Base-by-base conservation (phyloP, 1,139 yeast genomes). In the Geotrichum histeridarum region DNA sequence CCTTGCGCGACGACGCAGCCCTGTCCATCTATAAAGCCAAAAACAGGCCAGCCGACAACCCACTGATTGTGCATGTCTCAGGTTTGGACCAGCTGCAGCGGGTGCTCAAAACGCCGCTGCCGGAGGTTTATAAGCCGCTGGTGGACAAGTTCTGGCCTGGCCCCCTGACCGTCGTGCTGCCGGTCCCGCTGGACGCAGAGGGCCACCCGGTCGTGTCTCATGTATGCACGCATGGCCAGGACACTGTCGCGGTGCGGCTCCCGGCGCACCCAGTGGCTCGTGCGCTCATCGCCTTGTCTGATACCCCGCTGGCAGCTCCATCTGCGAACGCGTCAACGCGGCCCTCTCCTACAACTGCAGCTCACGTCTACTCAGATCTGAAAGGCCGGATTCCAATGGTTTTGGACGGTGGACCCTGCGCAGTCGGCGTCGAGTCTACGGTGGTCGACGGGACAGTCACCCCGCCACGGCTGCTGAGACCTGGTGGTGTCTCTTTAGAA, bases 311-410 rank as follows among this genome's bases (percentile, higher is more conserved):
- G 44, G 99, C 99, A 0, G 99, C 99, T 0, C 99, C 99, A 0
- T 87, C 96, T 1, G 99, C 99, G 7, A 93, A 93, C 70, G 94
- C 97, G 2, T 89, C 97, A 1, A 93, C 99, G 0, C 75, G 89
- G 54, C 99, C 99, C 1, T 86, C 96, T 42, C 96, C 98, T 0
- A 93, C 99, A 0, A 66, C 77, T 44, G 99, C 99, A 1, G 71
- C 77, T 17, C 99, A 93, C 69, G 99, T 93, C 0, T 79, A 73
- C 60, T 81, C 82, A 61, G 99, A 93, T 66, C 71, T 93, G 50
- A 67, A 84, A 1, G 93, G 90, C 1, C 81, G 77, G 57, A 88
- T 93, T n/a, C 96, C 97, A 0, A 68, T 83, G 37, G 87, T 93
- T 54, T 64, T 93, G 27, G 99, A 93, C 66, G 99, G 98, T 12